phyloP scores from a whole-genome alignment of 1,139 yeast genomes.

The Pichia kudriavzevii region DNA sequence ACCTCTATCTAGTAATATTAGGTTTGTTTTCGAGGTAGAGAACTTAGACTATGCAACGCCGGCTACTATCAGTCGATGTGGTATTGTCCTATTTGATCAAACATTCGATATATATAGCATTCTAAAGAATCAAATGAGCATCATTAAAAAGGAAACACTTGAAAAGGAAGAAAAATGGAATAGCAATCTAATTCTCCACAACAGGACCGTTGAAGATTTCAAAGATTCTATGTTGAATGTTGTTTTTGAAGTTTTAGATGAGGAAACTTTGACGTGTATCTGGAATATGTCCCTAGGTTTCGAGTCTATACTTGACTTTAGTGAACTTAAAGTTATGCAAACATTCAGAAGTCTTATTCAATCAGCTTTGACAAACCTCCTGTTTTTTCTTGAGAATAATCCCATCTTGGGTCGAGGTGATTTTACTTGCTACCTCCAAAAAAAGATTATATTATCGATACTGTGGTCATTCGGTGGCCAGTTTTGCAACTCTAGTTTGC shows the following conservation, averaged over 20 bases:
- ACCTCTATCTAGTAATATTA: slow-evolving; percentile 54
- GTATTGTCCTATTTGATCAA: slow-evolving; percentile 68
- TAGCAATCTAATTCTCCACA: slow-evolving; percentile 5
- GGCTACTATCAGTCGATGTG: slow-evolving; percentile 92
- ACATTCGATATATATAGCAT: slow-evolving; percentile 28
- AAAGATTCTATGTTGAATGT: slow-evolving; percentile 3
- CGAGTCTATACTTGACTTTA: background rate
- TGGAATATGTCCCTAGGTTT: slow-evolving; percentile 19
- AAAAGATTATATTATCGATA: slow-evolving; percentile 38
- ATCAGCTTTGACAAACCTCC: slow-evolving; percentile 30
- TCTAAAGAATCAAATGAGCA: slow-evolving; percentile 9
- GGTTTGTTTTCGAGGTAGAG: slow-evolving; percentile 73
- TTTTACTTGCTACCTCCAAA: slow-evolving; percentile 30
- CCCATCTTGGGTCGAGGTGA: slow-evolving; percentile 20
- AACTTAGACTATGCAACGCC: slow-evolving; percentile 64
- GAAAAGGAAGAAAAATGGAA: slow-evolving; percentile 23
- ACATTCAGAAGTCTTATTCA: slow-evolving; percentile 14
- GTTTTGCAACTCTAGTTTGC: too few relatives aligned
- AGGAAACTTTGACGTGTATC: slow-evolving; percentile 13
- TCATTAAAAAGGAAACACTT: slow-evolving; percentile 16
- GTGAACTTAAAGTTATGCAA: slow-evolving; percentile 3
- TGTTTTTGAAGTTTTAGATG: slow-evolving; percentile 4
- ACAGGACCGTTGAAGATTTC: slow-evolving; percentile 10
- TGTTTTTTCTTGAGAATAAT: slow-evolving; percentile 24
- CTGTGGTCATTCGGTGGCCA: slow-evolving; percentile 69